A percentile compares a stretch with the other conserved stretches of the same genome.
These are phyloP conservation scores for Chaetomidium leptoderma DNA, from an alignment of 495 filamentous ascomycete species.

Conservation along the genomic window DNA sequence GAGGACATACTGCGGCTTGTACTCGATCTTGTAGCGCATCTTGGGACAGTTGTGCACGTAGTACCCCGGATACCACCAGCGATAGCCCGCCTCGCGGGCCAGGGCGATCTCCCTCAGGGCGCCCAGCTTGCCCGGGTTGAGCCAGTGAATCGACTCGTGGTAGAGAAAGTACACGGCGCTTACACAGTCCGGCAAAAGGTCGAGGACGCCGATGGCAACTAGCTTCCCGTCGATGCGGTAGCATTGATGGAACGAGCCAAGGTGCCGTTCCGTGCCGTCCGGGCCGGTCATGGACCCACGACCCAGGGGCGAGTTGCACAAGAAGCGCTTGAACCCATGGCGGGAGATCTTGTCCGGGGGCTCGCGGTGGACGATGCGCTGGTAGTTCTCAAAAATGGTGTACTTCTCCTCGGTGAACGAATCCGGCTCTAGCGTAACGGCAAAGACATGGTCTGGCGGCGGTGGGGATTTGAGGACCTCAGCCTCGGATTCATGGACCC, in stretches of 20 bases:
- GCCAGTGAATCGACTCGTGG: slow-evolving; percentile 73
- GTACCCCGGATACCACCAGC: slow-evolving; percentile 53
- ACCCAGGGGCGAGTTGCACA: slow-evolving; percentile 74
- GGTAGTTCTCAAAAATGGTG: slow-evolving; percentile 79
- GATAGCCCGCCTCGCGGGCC: slow-evolving; percentile 68
- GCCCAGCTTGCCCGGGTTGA: slow-evolving; percentile 82
- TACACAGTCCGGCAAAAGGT: slow-evolving; percentile 79
- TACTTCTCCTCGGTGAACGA: slow-evolving; percentile 85
- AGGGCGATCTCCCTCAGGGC: slow-evolving; percentile 81
- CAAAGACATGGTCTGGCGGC: slow-evolving; percentile 72
- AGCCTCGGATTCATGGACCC: slow-evolving; percentile 66
- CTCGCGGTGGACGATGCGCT: slow-evolving; percentile 75
- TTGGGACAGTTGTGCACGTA: slow-evolving; percentile 51
- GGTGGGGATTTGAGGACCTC: slow-evolving; percentile 51
- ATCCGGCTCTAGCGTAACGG: slow-evolving; percentile 75
- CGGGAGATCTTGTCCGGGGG: slow-evolving; percentile 59
- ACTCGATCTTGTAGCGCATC: slow-evolving; percentile 80
- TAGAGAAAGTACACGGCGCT: slow-evolving; percentile 96
- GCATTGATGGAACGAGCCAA: slow-evolving; percentile 93
- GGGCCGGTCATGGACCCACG: slow-evolving; percentile 43
- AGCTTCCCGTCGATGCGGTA: slow-evolving; percentile 87
- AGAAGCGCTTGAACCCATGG: slow-evolving; percentile 71
- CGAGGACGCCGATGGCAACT: slow-evolving; percentile 83
- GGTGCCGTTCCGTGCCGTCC: slow-evolving; percentile 51
- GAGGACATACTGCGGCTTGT: slow-evolving; percentile 75